Evolutionary conservation across 148 eudicot genomes (phyloP).

Genomic region (Fagopyrum esculentum): DNA sequence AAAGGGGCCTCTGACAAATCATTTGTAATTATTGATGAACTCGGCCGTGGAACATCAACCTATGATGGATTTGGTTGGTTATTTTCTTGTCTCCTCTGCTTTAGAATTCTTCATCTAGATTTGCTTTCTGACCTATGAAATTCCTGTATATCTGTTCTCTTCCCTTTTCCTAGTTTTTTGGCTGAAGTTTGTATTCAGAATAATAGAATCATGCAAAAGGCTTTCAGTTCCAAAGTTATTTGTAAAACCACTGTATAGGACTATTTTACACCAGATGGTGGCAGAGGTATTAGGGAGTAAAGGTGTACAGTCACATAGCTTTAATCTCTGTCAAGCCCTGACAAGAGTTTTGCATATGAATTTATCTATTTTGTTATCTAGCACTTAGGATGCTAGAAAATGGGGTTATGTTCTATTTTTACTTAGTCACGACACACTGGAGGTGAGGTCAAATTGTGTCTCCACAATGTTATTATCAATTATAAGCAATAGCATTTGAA

Average conservation of each 20-base stretch:
- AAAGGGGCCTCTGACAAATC: conserved; percentile 95
- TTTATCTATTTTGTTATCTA: background rate
- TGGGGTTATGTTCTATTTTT: background rate
- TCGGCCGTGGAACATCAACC: conserved; percentile 99
- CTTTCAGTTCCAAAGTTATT: background rate
- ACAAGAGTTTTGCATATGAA: background rate
- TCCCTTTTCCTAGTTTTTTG: background rate
- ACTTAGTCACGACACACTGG: background rate
- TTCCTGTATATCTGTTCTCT: background rate
- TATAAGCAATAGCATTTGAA: background rate
- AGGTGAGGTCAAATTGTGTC: background rate
- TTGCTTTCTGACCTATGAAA: background rate
- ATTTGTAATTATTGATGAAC: conserved; percentile 84
- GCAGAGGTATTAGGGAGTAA: too few relatives aligned
- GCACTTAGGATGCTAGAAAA: background rate
- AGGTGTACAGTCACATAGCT: background rate
- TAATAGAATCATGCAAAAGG: background rate
- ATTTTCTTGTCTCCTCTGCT: background rate
- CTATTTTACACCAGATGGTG: too few relatives aligned
- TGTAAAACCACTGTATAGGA: background rate
- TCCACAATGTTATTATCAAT: background rate
- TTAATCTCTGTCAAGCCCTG: background rate
- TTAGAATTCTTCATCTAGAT: background rate
- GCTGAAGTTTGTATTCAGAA: background rate
- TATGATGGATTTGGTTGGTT: conserved; percentile 99